Evolutionary conservation across 441 rosid species (phyloP), one percentile per base, ranked within the genome.

Genomic region (Erodium trifolium): DNA sequence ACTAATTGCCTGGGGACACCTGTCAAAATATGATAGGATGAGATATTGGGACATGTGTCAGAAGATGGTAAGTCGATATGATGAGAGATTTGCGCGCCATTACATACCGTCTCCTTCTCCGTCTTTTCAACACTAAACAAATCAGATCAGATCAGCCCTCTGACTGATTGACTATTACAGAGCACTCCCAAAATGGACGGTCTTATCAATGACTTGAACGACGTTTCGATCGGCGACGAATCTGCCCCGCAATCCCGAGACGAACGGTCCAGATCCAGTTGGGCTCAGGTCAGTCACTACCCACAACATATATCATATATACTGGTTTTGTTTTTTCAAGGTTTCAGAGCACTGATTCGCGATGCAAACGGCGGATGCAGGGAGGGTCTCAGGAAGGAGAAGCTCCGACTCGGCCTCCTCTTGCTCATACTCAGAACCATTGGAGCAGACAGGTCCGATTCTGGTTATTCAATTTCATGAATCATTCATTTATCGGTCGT

Each of bases 261-360:
- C 43, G 87, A 82, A 60, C 89, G 83, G 41, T 79, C 92, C 73
- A 82, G 91, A 86, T 89, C 94, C 71, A 78, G 79, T 67, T 89
- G 98, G 97, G 92, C 97, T 14, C 67, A 87, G 85, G 96, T 85
- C 9, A 5, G 79, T 16, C 23, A 35, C 6, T 3, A 2, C 1
- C 1, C 39, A 35, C 3, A 35, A 0, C n/a, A 23, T 23, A 23
- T 23, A 2, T 23, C 34, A 31, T 31, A n/a, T n/a, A n/a, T n/a
- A 31, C 34, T 31, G 34, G 34, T 31, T 31, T 31, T 31, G 34
- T 31, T 31, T 3, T 31, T 31, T 31, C 27, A 23, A 23, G 27
- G 27, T 23, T 23, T 31, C 34, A 31, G 34, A 31, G 34, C 34
- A 31, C 34, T 31, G 16, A 8, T 11, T 3, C 13, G 65, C 10